These are phyloP conservation scores for Epichloe uncinata DNA, from an alignment of 2,329 filamentous ascomycete species.

Conservation along the genomic window DNA sequence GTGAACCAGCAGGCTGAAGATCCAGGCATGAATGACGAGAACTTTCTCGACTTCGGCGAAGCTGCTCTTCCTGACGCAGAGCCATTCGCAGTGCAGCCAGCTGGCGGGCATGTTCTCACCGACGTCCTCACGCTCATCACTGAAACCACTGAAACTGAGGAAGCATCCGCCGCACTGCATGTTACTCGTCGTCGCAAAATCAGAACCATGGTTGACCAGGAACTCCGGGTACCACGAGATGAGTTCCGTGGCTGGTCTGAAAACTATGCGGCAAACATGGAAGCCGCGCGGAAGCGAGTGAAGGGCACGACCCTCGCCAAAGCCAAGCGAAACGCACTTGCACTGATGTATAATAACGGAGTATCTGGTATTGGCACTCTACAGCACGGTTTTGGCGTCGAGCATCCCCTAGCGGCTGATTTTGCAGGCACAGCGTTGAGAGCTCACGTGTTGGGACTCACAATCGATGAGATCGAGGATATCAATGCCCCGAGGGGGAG, in stretches of 20 bases:
- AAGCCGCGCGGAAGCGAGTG: constrained; percentile 15
- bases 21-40: neutral
- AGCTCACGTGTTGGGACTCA: constrained; percentile 15
- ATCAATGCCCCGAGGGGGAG: constrained; percentile 14
- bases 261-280: constrained; percentile 43
- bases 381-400: constrained; percentile 14
- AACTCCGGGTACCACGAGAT: constrained; percentile 21
- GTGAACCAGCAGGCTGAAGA: neutral
- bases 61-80: constrained; percentile 25
- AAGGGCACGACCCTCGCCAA: constrained; percentile 17
- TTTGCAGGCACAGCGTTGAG: constrained; percentile 33
- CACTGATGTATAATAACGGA: constrained; percentile 20
- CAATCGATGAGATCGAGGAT: constrained; percentile 10
- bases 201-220: constrained; percentile 18
- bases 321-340: constrained; percentile 25
- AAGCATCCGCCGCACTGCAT: constrained; percentile 10
- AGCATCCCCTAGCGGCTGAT: constrained; percentile 29
- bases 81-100: constrained; percentile 17
- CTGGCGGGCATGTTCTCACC: constrained; percentile 6
- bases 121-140: constrained; percentile 10
- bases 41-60: constrained; percentile 25
- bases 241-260: constrained; percentile 27
- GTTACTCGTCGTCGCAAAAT: constrained; percentile 15
- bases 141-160: constrained; percentile 11
- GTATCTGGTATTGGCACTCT: constrained; percentile 19